phyloP scores from a whole-genome alignment of 495 filamentous ascomycete species.

The Rostrohypoxylon terebratum region DNA sequence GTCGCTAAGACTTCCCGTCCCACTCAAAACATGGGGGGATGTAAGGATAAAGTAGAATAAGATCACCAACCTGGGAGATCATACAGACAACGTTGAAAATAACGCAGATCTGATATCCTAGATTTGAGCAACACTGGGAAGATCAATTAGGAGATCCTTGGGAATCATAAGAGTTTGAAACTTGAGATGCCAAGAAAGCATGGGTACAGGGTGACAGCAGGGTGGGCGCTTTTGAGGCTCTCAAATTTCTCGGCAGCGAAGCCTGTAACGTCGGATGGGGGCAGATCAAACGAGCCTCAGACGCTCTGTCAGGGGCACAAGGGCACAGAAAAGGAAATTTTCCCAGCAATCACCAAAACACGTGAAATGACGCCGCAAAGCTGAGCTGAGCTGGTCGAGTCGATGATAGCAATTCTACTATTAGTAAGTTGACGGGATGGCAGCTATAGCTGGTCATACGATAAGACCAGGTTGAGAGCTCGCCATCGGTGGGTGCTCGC shows the following conservation, averaged over 20 bases:
- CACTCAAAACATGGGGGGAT: constrained; percentile 36
- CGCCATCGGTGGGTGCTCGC: constrained; percentile 27
- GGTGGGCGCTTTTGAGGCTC: constrained; percentile 41
- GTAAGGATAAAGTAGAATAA: constrained; percentile 22
- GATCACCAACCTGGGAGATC: constrained; percentile 41
- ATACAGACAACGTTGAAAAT: constrained; percentile 33
- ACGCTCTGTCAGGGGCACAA: constrained; percentile 23
- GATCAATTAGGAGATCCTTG: constrained; percentile 45
- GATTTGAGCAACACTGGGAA: constrained; percentile 27
- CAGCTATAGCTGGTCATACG: constrained; percentile 1
- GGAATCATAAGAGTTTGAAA: constrained; percentile 38
- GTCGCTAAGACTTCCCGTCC: constrained; percentile 31
- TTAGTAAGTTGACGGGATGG: constrained; percentile 10
- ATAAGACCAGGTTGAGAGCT: constrained; percentile 32
- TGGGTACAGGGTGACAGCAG: constrained; percentile 5
- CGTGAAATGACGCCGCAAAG: constrained; percentile 9
- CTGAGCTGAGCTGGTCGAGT: constrained; percentile 3
- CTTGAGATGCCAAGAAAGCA: constrained; percentile 43
- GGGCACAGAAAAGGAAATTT: constrained; percentile 4
- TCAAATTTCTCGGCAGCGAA: constrained; percentile 30
- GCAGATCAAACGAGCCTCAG: constrained; percentile 51
- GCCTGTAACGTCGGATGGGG: constrained; percentile 32
- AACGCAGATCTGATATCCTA: constrained; percentile 32
- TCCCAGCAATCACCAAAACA: constrained; percentile 12
- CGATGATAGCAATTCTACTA: neutral